phyloP scores from a whole-genome alignment of 2,329 filamentous ascomycete genomes.

The Pyrenophora seminiperda region DNA sequence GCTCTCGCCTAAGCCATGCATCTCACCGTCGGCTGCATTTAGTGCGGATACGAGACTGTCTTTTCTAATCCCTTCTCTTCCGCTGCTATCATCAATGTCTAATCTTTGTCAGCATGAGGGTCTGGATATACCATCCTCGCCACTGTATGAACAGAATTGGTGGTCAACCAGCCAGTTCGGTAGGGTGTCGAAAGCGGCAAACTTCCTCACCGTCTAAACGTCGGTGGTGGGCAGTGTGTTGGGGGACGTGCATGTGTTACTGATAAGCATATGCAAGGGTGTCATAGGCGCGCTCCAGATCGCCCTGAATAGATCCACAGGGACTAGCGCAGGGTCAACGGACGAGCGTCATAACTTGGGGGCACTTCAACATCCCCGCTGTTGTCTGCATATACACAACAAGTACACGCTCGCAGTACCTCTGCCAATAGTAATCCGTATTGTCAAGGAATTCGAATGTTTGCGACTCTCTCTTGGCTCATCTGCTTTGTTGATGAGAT shows the following conservation, averaged over 20 bases:
- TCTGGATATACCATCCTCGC: no score
- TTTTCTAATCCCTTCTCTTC: background rate
- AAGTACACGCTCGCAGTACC: background rate
- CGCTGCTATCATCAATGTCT: no score
- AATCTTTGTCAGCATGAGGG: background rate
- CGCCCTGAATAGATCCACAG: conserved; percentile 31
- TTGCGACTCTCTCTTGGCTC: background rate
- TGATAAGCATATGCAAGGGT: conserved; percentile 32
- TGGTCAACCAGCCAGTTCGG: background rate
- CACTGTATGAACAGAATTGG: no score
- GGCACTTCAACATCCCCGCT: conserved; percentile 3
- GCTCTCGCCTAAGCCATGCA: conserved; percentile 24
- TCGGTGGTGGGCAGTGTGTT: conserved; percentile 6
- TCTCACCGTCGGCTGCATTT: conserved; percentile 22
- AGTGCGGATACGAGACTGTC: conserved; percentile 13
- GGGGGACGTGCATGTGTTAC: conserved; percentile 19
- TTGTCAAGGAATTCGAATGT: background rate
- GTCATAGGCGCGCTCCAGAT: conserved; percentile 20
- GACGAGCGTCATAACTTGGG: conserved; percentile 26
- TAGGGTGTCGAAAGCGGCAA: background rate
- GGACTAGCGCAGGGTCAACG: conserved; percentile 39
- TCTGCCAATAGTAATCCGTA: background rate
- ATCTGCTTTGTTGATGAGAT: background rate
- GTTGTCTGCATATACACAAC: background rate
- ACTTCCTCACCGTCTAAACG: conserved; percentile 2